Evolutionary conservation across 257 asterid genomes (phyloP), one percentile per base, ranked within the genome.

Genomic region (Penstemon davidsonii): DNA sequence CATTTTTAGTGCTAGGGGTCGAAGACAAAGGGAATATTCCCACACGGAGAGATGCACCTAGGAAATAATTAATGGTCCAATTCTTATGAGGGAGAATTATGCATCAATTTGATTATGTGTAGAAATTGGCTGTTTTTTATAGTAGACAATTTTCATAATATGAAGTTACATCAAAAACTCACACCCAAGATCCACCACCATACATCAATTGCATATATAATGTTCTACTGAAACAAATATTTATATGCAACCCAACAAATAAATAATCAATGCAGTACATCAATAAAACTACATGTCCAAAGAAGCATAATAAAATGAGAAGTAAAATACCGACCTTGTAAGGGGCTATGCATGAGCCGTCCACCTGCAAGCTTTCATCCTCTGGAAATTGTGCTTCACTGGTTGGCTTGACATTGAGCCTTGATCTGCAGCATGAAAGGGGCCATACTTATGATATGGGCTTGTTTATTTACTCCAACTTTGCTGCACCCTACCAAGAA

Each of bases 331-430:
- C 50, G 46, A 78, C 83, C 86, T 76, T 50, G 52, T 38, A 45
- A 1, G 42, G 71, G 66, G 59, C 46, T 60, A 25, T 11, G 65
- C 38, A 13, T 54, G 50, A 57, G 70, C 49, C 45, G 54, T 64
- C 39, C 55, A 52, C n/a, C 59, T 57, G 77, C 76, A 81, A 81
- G 81, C 79, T 83, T 83, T 92, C 6, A 73, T 66, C 87, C 86
- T 84, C 86, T 86, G 93, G 72, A 93, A 90, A 75, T 41, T 88
- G 73, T 97, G 97, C 77, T 81, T 90, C 54, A 90, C 75, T 45
- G 94, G 95, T 70, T 84, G 97, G 91, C 88, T 81, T 18, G 79
- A 60, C 50, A 58, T 56, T 44, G 55, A 53, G 59, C 65, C 84
- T 60, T 82, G 84, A 37, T 78, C 84, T 50, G 73, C 73, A 62